Conservation (phyloP, 176 grass and related monocot genomes). For the Coix lacrymajobi region DNA sequence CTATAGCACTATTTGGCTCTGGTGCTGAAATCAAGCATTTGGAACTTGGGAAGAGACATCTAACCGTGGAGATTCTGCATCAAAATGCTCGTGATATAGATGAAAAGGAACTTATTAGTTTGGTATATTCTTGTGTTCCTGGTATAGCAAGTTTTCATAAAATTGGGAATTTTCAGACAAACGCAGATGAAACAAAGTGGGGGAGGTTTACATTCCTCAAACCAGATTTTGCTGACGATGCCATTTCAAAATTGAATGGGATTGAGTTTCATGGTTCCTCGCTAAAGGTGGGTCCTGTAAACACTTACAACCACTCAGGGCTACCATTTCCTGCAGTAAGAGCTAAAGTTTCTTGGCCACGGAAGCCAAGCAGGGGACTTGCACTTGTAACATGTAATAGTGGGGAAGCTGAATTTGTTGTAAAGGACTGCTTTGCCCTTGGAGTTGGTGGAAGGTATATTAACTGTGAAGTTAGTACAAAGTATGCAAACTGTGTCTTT, state of each 20-base stretch:
- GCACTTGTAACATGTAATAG: constrained; percentile 56
- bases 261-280: constrained; percentile 63
- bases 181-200: constrained; percentile 61
- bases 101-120: constrained; percentile 76
- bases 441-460: constrained; percentile 62
- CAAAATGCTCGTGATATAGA: constrained; percentile 51
- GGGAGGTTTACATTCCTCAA: constrained; percentile 77
- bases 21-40: constrained; percentile 98
- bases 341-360: constrained; percentile 76
- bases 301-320: constrained; percentile 29
- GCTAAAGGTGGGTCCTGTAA: constrained; percentile 60
- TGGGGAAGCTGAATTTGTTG: constrained; percentile 65
- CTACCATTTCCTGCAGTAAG: constrained; percentile 74
- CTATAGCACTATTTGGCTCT: constrained; percentile 70
- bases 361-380: constrained; percentile 52
- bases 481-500: constrained; percentile 58
- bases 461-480: constrained; percentile 64
- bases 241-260: constrained; percentile 60
- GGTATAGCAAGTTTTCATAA: constrained; percentile 63
- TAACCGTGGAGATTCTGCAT: constrained; percentile 80
- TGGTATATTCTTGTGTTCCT: constrained; percentile 49
- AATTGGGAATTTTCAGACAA: constrained; percentile 29
- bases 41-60: constrained; percentile 68
- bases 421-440: constrained; percentile 57
- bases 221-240: constrained; percentile 64